phyloP scores from a whole-genome alignment of 306 rosid genomes.

The Cucumis melo region DNA sequence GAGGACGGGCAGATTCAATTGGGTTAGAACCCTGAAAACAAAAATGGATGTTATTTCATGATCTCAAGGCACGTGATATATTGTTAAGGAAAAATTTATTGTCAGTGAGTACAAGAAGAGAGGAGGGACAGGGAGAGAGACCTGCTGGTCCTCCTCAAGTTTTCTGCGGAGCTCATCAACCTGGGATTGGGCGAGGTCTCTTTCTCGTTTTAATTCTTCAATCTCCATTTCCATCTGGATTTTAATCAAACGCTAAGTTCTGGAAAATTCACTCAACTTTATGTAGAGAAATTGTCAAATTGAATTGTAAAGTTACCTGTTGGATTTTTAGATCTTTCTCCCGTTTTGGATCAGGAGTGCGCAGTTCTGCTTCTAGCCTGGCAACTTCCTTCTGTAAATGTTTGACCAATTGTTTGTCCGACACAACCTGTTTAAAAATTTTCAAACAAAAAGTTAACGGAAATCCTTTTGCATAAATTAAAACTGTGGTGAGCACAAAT shows the following conservation, averaged over 20 bases:
- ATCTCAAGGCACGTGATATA: background rate
- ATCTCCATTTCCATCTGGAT: slow-evolving; percentile 95
- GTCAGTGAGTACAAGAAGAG: background rate
- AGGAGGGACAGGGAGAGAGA: slow-evolving; percentile 10
- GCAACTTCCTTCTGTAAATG: slow-evolving; percentile 98
- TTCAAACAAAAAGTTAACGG: background rate
- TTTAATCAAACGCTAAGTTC: slow-evolving; percentile 10
- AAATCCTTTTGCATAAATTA: background rate
- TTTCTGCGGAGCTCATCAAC: slow-evolving; percentile 72
- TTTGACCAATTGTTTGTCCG: slow-evolving; percentile 91
- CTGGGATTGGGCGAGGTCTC: slow-evolving; percentile 80
- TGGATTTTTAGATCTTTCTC: slow-evolving; percentile 90
- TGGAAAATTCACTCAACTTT: background rate
- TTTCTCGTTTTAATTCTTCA: slow-evolving; percentile 75
- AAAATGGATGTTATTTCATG: background rate
- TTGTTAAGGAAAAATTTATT: background rate
- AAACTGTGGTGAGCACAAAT: background rate
- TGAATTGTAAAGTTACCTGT: slow-evolving; percentile 41
- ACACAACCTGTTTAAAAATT: slow-evolving; percentile 43
- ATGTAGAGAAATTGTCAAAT: background rate
- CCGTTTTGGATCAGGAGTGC: slow-evolving; percentile 76
- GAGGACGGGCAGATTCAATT: slow-evolving; percentile 34
- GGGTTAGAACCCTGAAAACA: slow-evolving; percentile 40
- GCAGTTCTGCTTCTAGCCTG: slow-evolving; percentile 83
- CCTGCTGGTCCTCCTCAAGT: slow-evolving; percentile 75